A percentile compares a stretch with the other conserved stretches of the same genome.
Conservation (phyloP, 2,329 filamentous ascomycete species). For the Teratosphaeria gauchensis region DNA sequence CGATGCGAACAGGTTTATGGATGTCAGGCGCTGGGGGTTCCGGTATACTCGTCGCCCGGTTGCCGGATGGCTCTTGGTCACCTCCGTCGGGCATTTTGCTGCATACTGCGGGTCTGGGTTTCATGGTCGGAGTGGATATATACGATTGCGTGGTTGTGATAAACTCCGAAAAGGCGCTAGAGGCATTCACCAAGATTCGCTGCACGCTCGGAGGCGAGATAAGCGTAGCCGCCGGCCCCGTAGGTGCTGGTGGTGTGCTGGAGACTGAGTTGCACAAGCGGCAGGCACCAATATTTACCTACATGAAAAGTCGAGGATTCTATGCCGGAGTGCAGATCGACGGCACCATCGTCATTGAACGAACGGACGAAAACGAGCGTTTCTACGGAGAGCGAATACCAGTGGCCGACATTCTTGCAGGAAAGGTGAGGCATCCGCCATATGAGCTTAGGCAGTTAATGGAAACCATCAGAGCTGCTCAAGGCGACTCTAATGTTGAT, state of each 20-base stretch:
- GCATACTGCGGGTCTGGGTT: conserved; percentile 80
- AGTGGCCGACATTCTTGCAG: conserved; percentile 53
- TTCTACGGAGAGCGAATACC: conserved; percentile 65
- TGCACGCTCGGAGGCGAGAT: conserved; percentile 77
- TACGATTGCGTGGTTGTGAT: conserved; percentile 94
- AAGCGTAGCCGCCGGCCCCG: conserved; percentile 64
- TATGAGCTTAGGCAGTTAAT: conserved; percentile 52
- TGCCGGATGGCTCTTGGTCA: conserved; percentile 81
- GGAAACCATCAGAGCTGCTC: conserved; percentile 79
- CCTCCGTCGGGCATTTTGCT: conserved; percentile 84
- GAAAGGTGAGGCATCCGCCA: conserved; percentile 50
- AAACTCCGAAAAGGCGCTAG: conserved; percentile 73
- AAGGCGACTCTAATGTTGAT: conserved; percentile 72
- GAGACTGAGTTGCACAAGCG: conserved; percentile 60
- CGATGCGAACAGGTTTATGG: conserved; percentile 89
- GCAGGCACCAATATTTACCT: conserved; percentile 67
- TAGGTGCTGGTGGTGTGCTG: conserved; percentile 64
- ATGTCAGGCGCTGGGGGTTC: conserved; percentile 84
- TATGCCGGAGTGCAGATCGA: conserved; percentile 82
- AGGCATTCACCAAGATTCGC: conserved; percentile 70
- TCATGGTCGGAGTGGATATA: conserved; percentile 84
- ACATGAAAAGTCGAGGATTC: conserved; percentile 81
- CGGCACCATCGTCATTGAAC: conserved; percentile 75
- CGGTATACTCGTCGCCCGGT: conserved; percentile 73
- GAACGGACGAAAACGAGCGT: conserved; percentile 76